phyloP scores from a whole-genome alignment of 441 rosid species.

The Breynia disticha region DNA sequence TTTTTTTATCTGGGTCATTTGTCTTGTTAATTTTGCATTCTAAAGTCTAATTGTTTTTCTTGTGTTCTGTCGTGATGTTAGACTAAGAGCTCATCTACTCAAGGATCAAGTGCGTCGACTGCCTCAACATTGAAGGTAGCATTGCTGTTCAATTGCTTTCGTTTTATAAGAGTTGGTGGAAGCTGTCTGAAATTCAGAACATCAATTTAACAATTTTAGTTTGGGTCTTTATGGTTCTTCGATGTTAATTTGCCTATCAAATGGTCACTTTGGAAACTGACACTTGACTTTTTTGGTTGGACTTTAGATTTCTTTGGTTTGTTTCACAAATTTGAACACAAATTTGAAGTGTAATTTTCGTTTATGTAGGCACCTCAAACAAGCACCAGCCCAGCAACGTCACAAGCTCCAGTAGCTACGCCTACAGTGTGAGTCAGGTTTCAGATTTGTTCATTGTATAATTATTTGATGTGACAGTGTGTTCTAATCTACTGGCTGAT shows the following conservation, averaged over 20 bases:
- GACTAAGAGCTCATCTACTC: conserved; percentile 50
- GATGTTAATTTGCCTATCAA: no score
- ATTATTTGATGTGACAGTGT: background rate
- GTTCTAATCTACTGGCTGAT: background rate
- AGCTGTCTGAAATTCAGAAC: background rate
- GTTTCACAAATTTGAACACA: background rate
- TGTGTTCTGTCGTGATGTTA: conserved; percentile 5
- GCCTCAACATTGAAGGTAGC: conserved; percentile 41
- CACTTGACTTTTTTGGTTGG: no score
- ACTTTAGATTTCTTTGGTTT: background rate
- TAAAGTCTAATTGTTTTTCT: background rate
- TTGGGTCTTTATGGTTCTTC: background rate
- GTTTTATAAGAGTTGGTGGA: background rate
- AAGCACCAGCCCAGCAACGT: conserved; percentile 6
- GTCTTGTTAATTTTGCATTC: background rate
- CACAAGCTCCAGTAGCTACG: conserved; percentile 17
- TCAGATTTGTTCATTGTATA: background rate
- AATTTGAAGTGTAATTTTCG: background rate
- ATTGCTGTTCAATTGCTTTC: background rate
- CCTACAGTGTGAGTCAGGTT: conserved; percentile 29
- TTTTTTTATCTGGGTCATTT: no score
- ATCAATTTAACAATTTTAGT: background rate
- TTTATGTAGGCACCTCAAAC: conserved; percentile 15
- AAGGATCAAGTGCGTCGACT: conserved; percentile 42
- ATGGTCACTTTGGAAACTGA: no score